Evolutionary conservation across 768 basidiomycete genomes (phyloP), one percentile per base, ranked within the genome.

Genomic region (Phlebiopsis gigantea): DNA sequence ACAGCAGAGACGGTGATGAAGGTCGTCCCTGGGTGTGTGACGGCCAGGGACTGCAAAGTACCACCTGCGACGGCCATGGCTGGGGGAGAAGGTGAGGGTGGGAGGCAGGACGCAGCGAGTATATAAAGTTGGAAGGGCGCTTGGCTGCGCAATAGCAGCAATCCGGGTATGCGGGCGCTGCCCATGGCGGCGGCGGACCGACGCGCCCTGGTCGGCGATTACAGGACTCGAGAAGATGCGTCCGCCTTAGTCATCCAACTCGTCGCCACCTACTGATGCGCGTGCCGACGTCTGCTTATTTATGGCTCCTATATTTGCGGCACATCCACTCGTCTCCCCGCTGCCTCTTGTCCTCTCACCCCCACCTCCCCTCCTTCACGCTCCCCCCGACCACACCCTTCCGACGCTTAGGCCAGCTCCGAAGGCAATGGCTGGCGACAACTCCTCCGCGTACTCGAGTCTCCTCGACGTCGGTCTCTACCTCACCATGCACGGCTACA

Each of bases 401-500:
- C 41, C 26, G 26, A 29, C 51, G 46, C 34, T 17, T 39, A 17
- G 34, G 34, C 34, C 34, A 39, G 17, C 34, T 39, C 34, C 34
- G 34, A 39, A 39, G 34, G 34, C 34, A 39, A 62, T 62, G 61
- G 56, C 61, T 7, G 55, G 53, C 31, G 69, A 72, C 53, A 53
- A 57, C n/a, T 70, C 72, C 0, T 63, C 72, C 1, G 14, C 6
- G 22, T 73, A 72, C 58, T 70, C 72, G 0, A 51, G 31, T 21
- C 50, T 51, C 21, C 68, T 70, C 4, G 65, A 46, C 3, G 71
- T 71, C 31, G 59, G 62, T 2, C 52, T 46, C 44, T 70, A 76
- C 65, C 73, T 80, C 65, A 76, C 72, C 55, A 68, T 63, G 17
- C 66, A 66, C 46, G 78, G 73, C 1, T 77, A 78, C 0, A 69